phyloP scores from a whole-genome alignment of 169 alveolate species.

The Plasmodium coatneyi region DNA sequence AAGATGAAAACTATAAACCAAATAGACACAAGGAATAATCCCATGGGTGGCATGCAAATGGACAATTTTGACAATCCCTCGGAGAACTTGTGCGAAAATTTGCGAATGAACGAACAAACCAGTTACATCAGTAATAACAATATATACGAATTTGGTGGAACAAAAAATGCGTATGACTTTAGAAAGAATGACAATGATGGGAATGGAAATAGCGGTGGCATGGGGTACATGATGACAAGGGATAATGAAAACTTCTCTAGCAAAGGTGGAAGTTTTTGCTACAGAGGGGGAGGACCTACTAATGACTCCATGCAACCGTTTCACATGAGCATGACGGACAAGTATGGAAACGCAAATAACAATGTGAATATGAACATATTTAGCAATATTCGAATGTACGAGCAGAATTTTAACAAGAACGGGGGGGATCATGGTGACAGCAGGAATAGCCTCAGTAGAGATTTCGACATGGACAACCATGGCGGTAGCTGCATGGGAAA shows the following conservation, averaged over 20 bases:
- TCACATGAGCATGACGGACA: constrained; percentile 20
- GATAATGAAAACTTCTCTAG: background rate
- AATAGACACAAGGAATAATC: constrained; percentile 21
- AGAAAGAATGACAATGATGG: constrained; percentile 10
- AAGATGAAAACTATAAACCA: constrained; percentile 30
- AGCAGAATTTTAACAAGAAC: background rate
- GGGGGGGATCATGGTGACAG: background rate
- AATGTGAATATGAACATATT: constrained; percentile 25
- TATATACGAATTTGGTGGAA: constrained; percentile 20
- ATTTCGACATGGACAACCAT: background rate
- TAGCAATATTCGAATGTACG: constrained; percentile 42
- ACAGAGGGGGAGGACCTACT: constrained; percentile 3
- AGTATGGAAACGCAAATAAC: constrained; percentile 19
- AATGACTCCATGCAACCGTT: constrained; percentile 24
- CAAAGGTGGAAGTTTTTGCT: background rate
- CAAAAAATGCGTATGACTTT: background rate
- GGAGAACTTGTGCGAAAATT: background rate
- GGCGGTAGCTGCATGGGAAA: background rate
- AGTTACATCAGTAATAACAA: background rate
- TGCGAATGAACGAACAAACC: constrained; percentile 17
- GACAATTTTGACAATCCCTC: background rate
- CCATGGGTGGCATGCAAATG: background rate
- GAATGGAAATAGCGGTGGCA: background rate
- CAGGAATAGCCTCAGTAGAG: background rate
- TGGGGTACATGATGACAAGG: constrained; percentile 6